Base-by-base conservation (phyloP, 441 rosid genomes). In the Bruguiera hainesii region DNA sequence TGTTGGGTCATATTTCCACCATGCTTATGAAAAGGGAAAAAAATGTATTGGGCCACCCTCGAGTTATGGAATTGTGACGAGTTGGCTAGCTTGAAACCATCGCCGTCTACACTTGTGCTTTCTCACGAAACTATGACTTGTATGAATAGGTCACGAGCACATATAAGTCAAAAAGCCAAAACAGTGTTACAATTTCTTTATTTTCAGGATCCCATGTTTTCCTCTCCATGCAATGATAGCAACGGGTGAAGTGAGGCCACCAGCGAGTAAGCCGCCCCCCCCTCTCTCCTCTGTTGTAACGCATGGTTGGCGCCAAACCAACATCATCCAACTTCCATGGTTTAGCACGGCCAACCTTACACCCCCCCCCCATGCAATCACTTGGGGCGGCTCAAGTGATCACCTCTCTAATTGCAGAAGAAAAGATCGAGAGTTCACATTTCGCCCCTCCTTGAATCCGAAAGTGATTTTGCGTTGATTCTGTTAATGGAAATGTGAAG, bases 1-100 rank as follows among this genome's bases (percentile, higher is more conserved):
- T 65, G 61, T 55, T 64, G 53, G 71, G 75, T 75, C 77, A 75
- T 67, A 59, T 9, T 67, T 75, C 79, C 82, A 75, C 77, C 69
- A 58, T 37, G 33, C 64, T 42, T 51, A 37, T 0, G 29, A 25
- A 42, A 60, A 50, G 31, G 60, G 3, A 18, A 6, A 15, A 7
- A 39, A 9, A 15, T 21, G 16, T 64, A 16, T 1, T 53, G 55
- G 56, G 50, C 56, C 64, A 19, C 59, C 64, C 8, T 52, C 61
- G 52, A 71, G 58, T 53, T 62, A 52, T 65, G 55, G 56, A 61
- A 25, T 9, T 8, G 35, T 48, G 59, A 56, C 53, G 56, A 18
- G 28, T 9, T 49, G 23, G 58, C 16, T 25, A 5, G 29, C 42
- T n/a, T 50, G 71, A 63, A 64, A 39, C 26, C 52, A 67, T 71